Conservation (phyloP, 495 filamentous ascomycete genomes). For the Choiromyces venosus region DNA sequence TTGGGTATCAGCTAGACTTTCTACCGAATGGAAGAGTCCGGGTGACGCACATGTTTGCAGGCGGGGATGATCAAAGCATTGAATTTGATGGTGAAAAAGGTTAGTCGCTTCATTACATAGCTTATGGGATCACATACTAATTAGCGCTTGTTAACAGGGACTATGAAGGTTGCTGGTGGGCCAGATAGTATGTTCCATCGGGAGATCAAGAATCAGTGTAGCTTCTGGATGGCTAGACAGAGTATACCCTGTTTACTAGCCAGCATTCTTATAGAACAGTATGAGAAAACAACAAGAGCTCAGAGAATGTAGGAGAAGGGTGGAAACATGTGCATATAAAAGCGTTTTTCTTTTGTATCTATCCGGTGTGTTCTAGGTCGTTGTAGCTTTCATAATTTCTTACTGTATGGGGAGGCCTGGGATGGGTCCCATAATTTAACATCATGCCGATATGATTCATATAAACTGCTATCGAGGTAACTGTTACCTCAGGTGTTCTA, state of each 20-base stretch:
- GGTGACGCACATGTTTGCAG: constrained; percentile 51
- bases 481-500: background rate
- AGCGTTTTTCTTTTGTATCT: background rate
- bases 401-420: background rate
- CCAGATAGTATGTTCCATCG: constrained; percentile 77
- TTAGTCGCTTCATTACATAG: constrained; percentile 19
- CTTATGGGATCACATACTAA: constrained; percentile 1
- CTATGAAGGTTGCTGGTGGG: constrained; percentile 94
- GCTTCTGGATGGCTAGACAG: constrained; percentile 89
- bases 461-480: background rate
- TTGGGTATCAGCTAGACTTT: constrained; percentile 91
- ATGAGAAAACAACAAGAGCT: constrained; percentile 67
- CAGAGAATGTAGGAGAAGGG: constrained; percentile 14
- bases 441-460: background rate
- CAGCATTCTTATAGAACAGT: constrained; percentile 46
- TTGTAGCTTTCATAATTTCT: background rate
- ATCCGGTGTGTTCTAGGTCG: background rate
- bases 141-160: constrained; percentile 49
- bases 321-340: background rate
- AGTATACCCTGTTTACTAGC: constrained; percentile 91
- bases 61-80: constrained; percentile 76
- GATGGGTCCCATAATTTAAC: background rate
- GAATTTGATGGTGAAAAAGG: constrained; percentile 91
- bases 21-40: constrained; percentile 86
- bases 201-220: constrained; percentile 73